Evolutionary conservation across 768 basidiomycete species (phyloP), one percentile per base, ranked within the genome.

Genomic region (Multifurca ochricompacta): DNA sequence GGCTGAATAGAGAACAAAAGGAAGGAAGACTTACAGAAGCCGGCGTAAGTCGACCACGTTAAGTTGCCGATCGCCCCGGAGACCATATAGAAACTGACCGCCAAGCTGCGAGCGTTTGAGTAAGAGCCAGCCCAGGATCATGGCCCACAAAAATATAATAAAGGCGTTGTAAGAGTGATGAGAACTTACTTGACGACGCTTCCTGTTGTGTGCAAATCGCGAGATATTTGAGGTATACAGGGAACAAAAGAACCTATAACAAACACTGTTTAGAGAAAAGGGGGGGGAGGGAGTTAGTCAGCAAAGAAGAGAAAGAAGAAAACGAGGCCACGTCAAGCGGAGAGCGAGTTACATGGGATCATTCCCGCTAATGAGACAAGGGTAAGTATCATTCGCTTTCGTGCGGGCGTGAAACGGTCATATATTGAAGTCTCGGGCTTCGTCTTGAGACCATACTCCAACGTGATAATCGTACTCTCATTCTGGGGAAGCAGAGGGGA

Each of bases 201-300:
- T 0, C 75, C 75, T 0, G 85, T 77, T 0, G 83, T 73, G 23
- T 76, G 44, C 9, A 91, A 66, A 54, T 91, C 87, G 25, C 66
- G 67, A 7, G 87, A 80, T 41, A 92, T 81, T 46, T 84, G 77
- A 0, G 87, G 85, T 51, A 91, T 84, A 0, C 81, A 80, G 0
- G 87, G 87, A 2, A 87, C 74, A 65, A 91, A 88, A 1, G 79
- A 79, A 0, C 79, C 82, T 6, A 78, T 70, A 0, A 85, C 79
- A 55, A 91, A 81, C 34, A 84, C 87, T 91, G 34, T 27, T 18
- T 14, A 4, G 4, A 10, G 6, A 14, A 30, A 60, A 14, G 43
- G 28, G 32, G 39, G 31, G 42, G 13, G 19, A 45, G 25, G n/a
- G n/a, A n/a, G n/a, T 30, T n/a, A 13, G 41, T 40, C 5, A 47